Evolutionary conservation across 495 filamentous ascomycete genomes (phyloP), one percentile per base, ranked within the genome.

Genomic region (Thermochaetoides thermophila): DNA sequence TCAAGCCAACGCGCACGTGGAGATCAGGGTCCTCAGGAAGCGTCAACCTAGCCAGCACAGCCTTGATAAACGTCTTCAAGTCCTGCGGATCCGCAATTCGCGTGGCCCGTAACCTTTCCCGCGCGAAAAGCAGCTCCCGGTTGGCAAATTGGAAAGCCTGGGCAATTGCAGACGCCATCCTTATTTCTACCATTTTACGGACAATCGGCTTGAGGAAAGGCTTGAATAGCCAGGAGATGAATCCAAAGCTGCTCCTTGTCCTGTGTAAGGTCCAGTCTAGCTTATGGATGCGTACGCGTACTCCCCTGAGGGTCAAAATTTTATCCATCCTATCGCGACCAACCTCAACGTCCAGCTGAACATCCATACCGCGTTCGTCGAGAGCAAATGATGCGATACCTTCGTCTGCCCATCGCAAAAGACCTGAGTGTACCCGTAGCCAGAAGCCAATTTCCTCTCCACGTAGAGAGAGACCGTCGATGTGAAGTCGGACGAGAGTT

Each of bases 401-500:
- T 48, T 84, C 70, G 46, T 91, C 83, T 19, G 67, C 70, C 14
- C 92, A 58, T 21, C 67, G 73, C 30, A 83, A 57, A 3, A 75
- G 41, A 5, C 81, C 74, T 8, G 71, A 66, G 49, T 86, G 84
- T 0, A 74, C 65, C 5, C 62, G 59, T 2, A 73, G 45, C 66
- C 68, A 72, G 63, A 84, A 94, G 20, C 87, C 87, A 14, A 94
- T 67, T 27, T 94, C 85, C 20, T 82, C 69, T 9, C 85, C 84
- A 29, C 76, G 74, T 39, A 89, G 57, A 9, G 83, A 83, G 5
- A 96, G 59, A 0, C 86, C 86, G 44, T 78, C 69, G 26, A 93
- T 50, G 33, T 77, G 81, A 40, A 89, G 61, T 0, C 78, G 81
- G 39, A 87, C 68, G 6, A 80, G 59, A 16, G 75, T 79, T 32